Percentiles rank a stretch among this genome's conserved stretches.
These are phyloP conservation scores for Aspergillus pseudoterreus DNA, from an alignment of 2,329 filamentous ascomycete species.

Conservation along the genomic window DNA sequence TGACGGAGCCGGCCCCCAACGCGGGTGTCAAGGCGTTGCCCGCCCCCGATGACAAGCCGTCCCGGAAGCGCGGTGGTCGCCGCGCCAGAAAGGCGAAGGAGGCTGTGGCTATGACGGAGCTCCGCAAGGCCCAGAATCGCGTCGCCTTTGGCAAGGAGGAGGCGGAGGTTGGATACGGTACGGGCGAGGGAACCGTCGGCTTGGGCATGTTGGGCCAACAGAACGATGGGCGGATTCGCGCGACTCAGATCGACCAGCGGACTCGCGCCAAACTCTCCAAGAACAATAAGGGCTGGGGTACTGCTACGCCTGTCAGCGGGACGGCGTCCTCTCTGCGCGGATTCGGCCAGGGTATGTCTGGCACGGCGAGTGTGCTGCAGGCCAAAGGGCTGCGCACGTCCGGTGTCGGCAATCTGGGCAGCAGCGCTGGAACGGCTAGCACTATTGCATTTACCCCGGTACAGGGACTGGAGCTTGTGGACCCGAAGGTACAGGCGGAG, in stretches of 20 bases:
- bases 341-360: constrained; percentile 63
- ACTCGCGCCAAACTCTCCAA: constrained; percentile 90
- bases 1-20: constrained; percentile 87
- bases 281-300: constrained; percentile 94
- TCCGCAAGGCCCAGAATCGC: constrained; percentile 92
- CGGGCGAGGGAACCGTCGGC: constrained; percentile 78
- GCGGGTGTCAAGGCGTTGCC: constrained; percentile 83
- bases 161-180: constrained; percentile 85
- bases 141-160: constrained; percentile 96
- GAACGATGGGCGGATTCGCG: constrained; percentile 84
- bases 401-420: constrained; percentile 70
- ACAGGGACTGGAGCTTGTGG: constrained; percentile 90
- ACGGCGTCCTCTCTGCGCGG: constrained; percentile 77
- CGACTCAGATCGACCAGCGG: constrained; percentile 84
- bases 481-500: constrained; percentile 86
- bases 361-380: constrained; percentile 66
- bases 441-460: constrained; percentile 91
- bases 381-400: constrained; percentile 75
- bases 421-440: constrained; percentile 70
- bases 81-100: constrained; percentile 93
- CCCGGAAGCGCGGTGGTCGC: constrained; percentile 85
- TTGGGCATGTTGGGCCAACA: constrained; percentile 92
- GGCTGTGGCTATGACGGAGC: constrained; percentile 91
- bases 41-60: constrained; percentile 91
- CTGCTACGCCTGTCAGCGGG: constrained; percentile 54